Evolutionary conservation across 2,329 filamentous ascomycete genomes (phyloP).

Genomic region (Colletotrichum eleusines): DNA sequence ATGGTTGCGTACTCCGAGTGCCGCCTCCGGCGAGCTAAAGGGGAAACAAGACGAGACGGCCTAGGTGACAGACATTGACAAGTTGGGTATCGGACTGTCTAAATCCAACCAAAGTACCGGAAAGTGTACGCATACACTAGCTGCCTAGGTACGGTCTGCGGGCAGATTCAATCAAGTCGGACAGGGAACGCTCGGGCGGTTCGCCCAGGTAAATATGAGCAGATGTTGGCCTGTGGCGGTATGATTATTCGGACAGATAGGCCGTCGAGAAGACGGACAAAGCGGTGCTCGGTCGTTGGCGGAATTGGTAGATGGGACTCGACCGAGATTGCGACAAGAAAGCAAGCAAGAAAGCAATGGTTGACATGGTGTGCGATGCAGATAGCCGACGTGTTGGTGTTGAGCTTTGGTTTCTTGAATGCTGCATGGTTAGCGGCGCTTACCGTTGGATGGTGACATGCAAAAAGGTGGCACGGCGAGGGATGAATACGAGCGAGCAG

Average conservation of each 20-base stretch:
- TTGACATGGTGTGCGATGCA: constrained; percentile 1
- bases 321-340: neutral
- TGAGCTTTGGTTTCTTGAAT: constrained; percentile 5
- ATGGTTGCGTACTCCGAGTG: constrained; percentile 18
- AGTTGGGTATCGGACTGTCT: neutral
- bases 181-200: constrained; percentile 21
- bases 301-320: neutral
- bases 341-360: neutral
- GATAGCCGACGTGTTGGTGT: neutral
- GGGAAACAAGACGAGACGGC: neutral
- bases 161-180: neutral
- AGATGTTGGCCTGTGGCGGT: constrained; percentile 9
- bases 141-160: neutral
- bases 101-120: neutral
- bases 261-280: too few species aligned
- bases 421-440: neutral
- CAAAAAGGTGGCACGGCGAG: neutral
- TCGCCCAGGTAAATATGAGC: constrained; percentile 27
- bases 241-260: constrained; percentile 19
- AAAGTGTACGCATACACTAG: too few species aligned
- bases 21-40: constrained; percentile 26
- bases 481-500: neutral
- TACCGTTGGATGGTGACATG: neutral
- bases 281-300: neutral
- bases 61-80: neutral